Evolutionary conservation across 2,329 filamentous ascomycete genomes (phyloP), one percentile per base, ranked within the genome.

Genomic region (Hawksworthiomyces lignivorus): DNA sequence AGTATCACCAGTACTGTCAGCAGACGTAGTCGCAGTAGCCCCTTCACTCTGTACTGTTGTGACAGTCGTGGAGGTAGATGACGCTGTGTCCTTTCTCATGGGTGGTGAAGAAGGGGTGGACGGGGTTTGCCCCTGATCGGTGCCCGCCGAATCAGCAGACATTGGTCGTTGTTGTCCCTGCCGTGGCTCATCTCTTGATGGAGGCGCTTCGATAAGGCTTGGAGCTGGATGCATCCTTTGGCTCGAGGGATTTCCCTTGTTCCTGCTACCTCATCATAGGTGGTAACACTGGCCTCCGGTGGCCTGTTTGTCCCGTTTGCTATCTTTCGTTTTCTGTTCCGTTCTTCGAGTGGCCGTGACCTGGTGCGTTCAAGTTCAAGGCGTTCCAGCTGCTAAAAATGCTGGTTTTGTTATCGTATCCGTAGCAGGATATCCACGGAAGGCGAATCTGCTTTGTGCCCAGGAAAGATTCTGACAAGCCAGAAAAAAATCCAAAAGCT

Each of bases 41-140:
- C 61, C 62, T 28, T 55, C 51, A 55, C 64, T 64, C 45, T 70
- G 70, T 48, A 64, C 67, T 52, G 64, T 65, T 20, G 72, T 71
- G 51, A 65, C 67, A 53, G 65, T 66, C 18, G 72, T 73, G 45
- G 73, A 72, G 47, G 68, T 69, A 41, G 72, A 75, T 44, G 72
- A 74, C 47, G 58, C 62, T 27, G 73, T 74, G 52, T 76, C 69
- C 55, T 73, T 73, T 48, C 66, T 55, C 49, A 54, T 41, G 10
- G 58, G 60, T 39, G 60, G 55, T 15, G 60, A 59, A 9, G 53
- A 46, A 24, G 55, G 53, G 11, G 51, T 50, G 14, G 52, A 46
- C 8, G 52, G 53, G 12, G 44, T 48, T n/a, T 35, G 52, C 42
- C 50, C 41, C 5, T 38, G 52, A 20, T 46, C 45, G 5, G 40